Base-by-base conservation (phyloP, 2,329 filamentous ascomycete genomes). In the Coniella vitis region DNA sequence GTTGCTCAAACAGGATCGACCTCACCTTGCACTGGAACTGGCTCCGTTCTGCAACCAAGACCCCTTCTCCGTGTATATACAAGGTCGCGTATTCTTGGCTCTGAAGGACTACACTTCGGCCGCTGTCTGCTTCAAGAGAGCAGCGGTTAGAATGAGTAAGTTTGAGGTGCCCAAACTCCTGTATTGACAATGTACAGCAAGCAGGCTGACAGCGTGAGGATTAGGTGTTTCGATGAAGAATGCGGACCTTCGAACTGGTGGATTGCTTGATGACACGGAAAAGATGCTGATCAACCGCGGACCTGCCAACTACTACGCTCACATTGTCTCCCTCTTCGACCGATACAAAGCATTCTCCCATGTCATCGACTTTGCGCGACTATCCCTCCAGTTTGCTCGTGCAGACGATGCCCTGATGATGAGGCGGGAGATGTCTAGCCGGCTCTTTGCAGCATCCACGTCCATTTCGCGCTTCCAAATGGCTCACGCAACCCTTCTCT, bases 241-340 rank as follows among this genome's bases (percentile, higher is more conserved):
- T 38, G 60, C 68, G 2, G 71, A 77, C 42, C 70, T 73, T 16
- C 77, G 81, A 54, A 83, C 78, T 58, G 73, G 75, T 38, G 80
- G 81, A 8, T 76, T 95, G 13, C 74, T 97, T 19, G 83, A 86
- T 47, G 81, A 88, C 20, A 81, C 84, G 2, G 88, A 95, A 56
- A 84, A 83, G 73, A 78, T 75, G 31, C 66, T 80, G 5, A 65
- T 85, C 20, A 78, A 90, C 61, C 79, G 80, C 48, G 93, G 91
- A 2, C 74, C 90, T 36, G 78, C 88, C 4, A 83, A 79, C 54
- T 98, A 96, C 68, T 94, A 94, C 65, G 81, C 84, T 37, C 93
- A 98, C 63, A 79, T 97, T 44, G 78, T 90, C 12, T 76, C 81
- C 17, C 74, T 98, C 1, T 97, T 87, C 61, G 90, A 96, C 63